Percentiles rank a stretch among this genome's conserved stretches.
Evolutionary conservation across 768 basidiomycete genomes (phyloP).

Genomic region (Fomitopsis pulvina): DNA sequence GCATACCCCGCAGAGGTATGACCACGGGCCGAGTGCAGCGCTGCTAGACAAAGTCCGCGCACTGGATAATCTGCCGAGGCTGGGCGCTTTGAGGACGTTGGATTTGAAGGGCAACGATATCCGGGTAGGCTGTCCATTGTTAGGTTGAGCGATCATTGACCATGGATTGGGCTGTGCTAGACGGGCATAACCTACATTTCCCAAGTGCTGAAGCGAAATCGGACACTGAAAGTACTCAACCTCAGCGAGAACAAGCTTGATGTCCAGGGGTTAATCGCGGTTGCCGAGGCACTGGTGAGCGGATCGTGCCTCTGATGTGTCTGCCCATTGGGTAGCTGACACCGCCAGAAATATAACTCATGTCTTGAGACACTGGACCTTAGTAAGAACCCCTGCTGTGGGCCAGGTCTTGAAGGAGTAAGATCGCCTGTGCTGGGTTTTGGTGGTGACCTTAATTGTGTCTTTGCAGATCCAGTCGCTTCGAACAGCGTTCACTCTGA

Average conservation of each 20-base stretch:
- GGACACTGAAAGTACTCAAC: conserved; percentile 91
- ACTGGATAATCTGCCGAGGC: conserved; percentile 77
- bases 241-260: conserved; percentile 94
- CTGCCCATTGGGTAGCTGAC: too few species aligned
- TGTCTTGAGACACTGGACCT: conserved; percentile 91
- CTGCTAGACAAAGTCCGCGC: conserved; percentile 84
- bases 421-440: too few species aligned
- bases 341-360: conserved; percentile 83
- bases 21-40: conserved; percentile 61
- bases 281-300: conserved; percentile 87
- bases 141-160: neutral
- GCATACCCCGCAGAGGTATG: conserved; percentile 11
- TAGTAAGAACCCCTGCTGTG: conserved; percentile 89
- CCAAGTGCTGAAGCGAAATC: conserved; percentile 93
- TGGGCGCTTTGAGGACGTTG: conserved; percentile 82
- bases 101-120: conserved; percentile 93
- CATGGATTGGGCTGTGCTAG: conserved; percentile 21
- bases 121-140: conserved; percentile 45
- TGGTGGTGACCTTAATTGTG: too few species aligned
- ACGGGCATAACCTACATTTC: conserved; percentile 84
- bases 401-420: conserved; percentile 87
- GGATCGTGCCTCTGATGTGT: neutral
- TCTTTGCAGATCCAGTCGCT: conserved; percentile 69
- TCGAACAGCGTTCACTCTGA: conserved; percentile 88
- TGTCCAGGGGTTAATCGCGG: conserved; percentile 62